phyloP scores from a whole-genome alignment of 2,329 filamentous ascomycete genomes.

The Pseudogymnoascus sp. region DNA sequence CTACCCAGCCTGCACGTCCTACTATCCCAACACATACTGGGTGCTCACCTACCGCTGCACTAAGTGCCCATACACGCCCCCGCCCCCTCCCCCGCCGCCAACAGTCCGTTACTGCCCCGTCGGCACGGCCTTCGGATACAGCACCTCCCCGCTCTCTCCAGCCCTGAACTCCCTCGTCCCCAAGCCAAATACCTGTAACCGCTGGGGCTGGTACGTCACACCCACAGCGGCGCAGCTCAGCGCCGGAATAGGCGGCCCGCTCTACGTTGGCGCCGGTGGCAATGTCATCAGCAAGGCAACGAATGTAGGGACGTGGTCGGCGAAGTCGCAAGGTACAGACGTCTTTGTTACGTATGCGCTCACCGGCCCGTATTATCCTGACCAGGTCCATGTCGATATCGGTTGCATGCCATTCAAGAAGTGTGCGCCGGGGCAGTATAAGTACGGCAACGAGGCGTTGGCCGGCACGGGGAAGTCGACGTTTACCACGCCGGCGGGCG shows the following conservation, averaged over 20 bases:
- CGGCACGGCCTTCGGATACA: background rate
- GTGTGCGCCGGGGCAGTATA: background rate
- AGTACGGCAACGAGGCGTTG: background rate
- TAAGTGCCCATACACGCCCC: background rate
- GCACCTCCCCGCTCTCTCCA: background rate
- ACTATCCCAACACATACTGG: background rate
- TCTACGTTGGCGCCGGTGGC: constrained; percentile 9
- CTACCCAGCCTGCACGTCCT: constrained; percentile 1
- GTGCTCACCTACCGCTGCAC: background rate
- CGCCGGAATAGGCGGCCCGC: constrained; percentile 1
- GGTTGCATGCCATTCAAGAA: background rate
- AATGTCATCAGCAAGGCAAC: constrained; percentile 9
- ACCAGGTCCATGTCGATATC: background rate
- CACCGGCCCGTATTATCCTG: background rate
- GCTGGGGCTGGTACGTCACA: constrained; percentile 9
- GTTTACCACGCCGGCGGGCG: background rate
- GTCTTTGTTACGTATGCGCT: background rate
- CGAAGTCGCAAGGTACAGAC: background rate
- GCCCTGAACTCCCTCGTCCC: constrained; percentile 9
- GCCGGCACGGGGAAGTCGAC: background rate
- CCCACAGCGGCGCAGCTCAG: background rate
- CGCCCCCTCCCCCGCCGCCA: background rate
- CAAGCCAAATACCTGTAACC: constrained; percentile 7
- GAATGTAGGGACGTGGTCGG: constrained; percentile 4
- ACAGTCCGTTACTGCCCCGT: background rate